Evolutionary conservation across 805 yeast species (phyloP), one percentile per base, ranked within the genome.

Genomic region (Candida vartiovaarae): DNA sequence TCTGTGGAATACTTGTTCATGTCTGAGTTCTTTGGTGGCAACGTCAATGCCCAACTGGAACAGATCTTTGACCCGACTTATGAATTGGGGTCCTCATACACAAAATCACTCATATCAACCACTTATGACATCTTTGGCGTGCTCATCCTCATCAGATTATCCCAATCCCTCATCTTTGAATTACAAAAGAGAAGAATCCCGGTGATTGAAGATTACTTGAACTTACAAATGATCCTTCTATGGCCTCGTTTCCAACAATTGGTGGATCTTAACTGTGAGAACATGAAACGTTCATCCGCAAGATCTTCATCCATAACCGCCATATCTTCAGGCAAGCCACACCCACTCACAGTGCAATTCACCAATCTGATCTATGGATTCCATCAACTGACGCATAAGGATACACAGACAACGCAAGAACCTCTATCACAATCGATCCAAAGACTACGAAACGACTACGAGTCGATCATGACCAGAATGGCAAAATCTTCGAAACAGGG

Each of bases 181-280:
- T 65, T 84, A 25, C 90, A 84, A 56, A 82, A 76, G 48, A 72
- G 85, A 46, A 75, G 75, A 44, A 78, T 84, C 3, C 90, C 95
- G 0, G 79, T 79, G 5, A 65, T 80, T 60, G 87, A 82, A 49
- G 84, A 78, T 46, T 85, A 83, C 59, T 70, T 83, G 50, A 80
- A 84, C 52, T 68, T 76, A 11, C 78, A 84, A 49, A 62, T 81
- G 48, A 75, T 87, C 41, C 61, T 74, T 4, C 65, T 91, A 37
- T 93, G 98, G 98, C 96, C 97, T 0, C 78, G 75, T 46, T 84
- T 90, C 56, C 90, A 89, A 55, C 72, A 70, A 38, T 68, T 87
- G 31, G 74, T 90, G 35, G 96, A 89, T 59, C 65, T 76, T 31
- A 86, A 91, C 54, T 82, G 95, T 53, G 84, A 80, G 23, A 76